Conservation (phyloP, 352 stramenopile species). For the Phytophthora cryptogea region DNA sequence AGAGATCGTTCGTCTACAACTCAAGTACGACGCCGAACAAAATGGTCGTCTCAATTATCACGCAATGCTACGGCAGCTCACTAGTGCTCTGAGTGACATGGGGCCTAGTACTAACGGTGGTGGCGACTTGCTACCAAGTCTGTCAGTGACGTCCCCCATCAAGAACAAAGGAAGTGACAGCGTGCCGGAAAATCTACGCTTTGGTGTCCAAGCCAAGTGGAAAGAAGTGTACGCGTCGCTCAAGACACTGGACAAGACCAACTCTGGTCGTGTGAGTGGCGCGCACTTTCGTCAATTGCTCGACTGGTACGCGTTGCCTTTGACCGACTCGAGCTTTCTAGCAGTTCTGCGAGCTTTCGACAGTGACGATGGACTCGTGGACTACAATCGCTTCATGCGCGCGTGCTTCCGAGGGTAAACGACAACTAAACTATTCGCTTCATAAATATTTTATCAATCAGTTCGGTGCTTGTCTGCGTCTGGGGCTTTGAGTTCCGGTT, state of each 20-base stretch:
- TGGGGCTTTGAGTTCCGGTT: slow-evolving; percentile 11
- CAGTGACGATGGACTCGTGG: slow-evolving; percentile 58
- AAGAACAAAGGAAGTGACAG: slow-evolving; percentile 17
- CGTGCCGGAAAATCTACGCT: slow-evolving; percentile 50
- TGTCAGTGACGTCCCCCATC: slow-evolving; percentile 24
- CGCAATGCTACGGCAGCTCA: slow-evolving; percentile 64
- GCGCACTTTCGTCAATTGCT: slow-evolving; percentile 76
- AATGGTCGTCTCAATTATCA: slow-evolving; percentile 71
- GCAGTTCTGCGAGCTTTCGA: slow-evolving; percentile 69
- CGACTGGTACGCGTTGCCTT: slow-evolving; percentile 64
- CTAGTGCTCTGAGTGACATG: slow-evolving; percentile 54
- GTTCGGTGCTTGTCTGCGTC: slow-evolving; percentile 10
- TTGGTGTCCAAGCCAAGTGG: slow-evolving; percentile 68
- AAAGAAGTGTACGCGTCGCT: slow-evolving; percentile 74
- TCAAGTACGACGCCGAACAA: slow-evolving; percentile 82
- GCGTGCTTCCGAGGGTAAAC: slow-evolving; percentile 44
- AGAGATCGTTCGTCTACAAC: slow-evolving; percentile 64
- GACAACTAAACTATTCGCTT: slow-evolving; percentile 6
- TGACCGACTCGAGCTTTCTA: slow-evolving; percentile 60
- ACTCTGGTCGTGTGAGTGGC: slow-evolving; percentile 51
- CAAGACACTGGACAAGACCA: slow-evolving; percentile 65
- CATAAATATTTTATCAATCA: slow-evolving; percentile 29
- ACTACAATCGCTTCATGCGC: slow-evolving; percentile 82
- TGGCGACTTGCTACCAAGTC: slow-evolving; percentile 32
- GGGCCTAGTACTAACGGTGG: slow-evolving; percentile 4